Evolutionary conservation across 495 filamentous ascomycete species (phyloP).

Genomic region (Neurospora discreta): DNA sequence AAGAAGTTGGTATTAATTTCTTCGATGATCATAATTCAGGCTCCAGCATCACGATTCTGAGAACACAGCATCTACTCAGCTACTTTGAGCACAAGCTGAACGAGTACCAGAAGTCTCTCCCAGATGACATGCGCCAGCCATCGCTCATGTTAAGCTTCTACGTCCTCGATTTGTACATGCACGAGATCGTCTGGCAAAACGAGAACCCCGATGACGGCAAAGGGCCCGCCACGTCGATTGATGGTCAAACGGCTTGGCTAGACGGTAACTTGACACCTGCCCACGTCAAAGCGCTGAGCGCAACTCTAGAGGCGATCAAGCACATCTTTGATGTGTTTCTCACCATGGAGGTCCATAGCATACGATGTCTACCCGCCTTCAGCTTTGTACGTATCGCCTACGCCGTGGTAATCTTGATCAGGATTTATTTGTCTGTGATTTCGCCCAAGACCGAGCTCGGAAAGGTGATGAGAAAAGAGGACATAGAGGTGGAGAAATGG

Average conservation of each 20-base stretch:
- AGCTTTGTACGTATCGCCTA: constrained; percentile 67
- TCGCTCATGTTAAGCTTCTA: constrained; percentile 49
- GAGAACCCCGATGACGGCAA: constrained; percentile 55
- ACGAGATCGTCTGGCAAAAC: constrained; percentile 73
- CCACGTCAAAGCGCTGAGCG: constrained; percentile 61
- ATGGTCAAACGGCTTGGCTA: constrained; percentile 28
- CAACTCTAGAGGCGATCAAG: constrained; percentile 62
- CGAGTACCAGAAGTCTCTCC: constrained; percentile 49
- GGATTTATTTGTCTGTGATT: constrained; percentile 70
- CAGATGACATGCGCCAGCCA: constrained; percentile 33
- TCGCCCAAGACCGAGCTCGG: constrained; percentile 58
- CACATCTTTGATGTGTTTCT: constrained; percentile 61
- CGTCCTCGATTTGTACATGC: constrained; percentile 66
- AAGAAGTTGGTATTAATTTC: constrained; percentile 68
- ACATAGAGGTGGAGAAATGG: constrained; percentile 66
- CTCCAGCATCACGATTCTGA: constrained; percentile 60
- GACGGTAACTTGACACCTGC: constrained; percentile 42
- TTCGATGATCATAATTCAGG: constrained; percentile 59
- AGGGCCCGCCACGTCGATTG: constrained; percentile 20
- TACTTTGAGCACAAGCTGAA: constrained; percentile 67
- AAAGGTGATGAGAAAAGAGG: constrained; percentile 61
- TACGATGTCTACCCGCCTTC: constrained; percentile 66
- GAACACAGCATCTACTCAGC: constrained; percentile 62
- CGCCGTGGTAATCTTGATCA: constrained; percentile 76
- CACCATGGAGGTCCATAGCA: constrained; percentile 43